Percentiles rank a stretch among this genome's conserved stretches.
phyloP scores from a whole-genome alignment of 345 rosid genomes.

The Bretschneidera sinensis region DNA sequence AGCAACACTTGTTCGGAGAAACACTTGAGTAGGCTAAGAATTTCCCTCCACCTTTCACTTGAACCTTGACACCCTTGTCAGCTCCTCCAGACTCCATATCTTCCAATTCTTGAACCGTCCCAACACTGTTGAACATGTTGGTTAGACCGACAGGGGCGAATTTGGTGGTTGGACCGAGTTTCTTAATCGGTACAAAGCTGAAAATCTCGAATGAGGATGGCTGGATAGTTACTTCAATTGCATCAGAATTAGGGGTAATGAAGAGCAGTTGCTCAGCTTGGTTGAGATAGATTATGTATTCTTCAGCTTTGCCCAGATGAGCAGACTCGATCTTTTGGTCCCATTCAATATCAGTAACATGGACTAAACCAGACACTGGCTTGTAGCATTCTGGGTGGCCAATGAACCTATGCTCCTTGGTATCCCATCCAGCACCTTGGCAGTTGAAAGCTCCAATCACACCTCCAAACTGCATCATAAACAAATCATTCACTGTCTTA shows the following conservation, averaged over 20 bases:
- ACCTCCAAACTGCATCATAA: slow-evolving; percentile 53
- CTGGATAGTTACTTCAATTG: slow-evolving; percentile 42
- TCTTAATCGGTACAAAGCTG: slow-evolving; percentile 63
- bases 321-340: slow-evolving; percentile 45
- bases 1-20: slow-evolving; percentile 43
- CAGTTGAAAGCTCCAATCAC: slow-evolving; percentile 91
- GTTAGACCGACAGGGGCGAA: slow-evolving; percentile 68
- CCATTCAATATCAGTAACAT: slow-evolving; percentile 73
- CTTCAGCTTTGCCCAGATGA: slow-evolving; percentile 37
- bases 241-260: slow-evolving; percentile 28
- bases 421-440: slow-evolving; percentile 94
- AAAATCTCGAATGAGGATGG: slow-evolving; percentile 73
- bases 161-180: slow-evolving; percentile 26
- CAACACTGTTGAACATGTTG: slow-evolving; percentile 74
- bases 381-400: slow-evolving; percentile 69
- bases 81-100: slow-evolving; percentile 24
- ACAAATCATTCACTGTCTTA: no score
- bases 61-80: slow-evolving; percentile 21
- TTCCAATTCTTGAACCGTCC: slow-evolving; percentile 49
- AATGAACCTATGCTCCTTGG: slow-evolving; percentile 42
- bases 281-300: slow-evolving; percentile 45
- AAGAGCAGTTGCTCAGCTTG: slow-evolving; percentile 43
- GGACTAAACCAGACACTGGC: slow-evolving; percentile 46
- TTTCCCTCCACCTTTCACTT: slow-evolving; percentile 60
- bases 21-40: slow-evolving; percentile 57